Evolutionary conservation across 2,329 filamentous ascomycete species (phyloP), one percentile per base, ranked within the genome.

Genomic region (Drechslera avenae): DNA sequence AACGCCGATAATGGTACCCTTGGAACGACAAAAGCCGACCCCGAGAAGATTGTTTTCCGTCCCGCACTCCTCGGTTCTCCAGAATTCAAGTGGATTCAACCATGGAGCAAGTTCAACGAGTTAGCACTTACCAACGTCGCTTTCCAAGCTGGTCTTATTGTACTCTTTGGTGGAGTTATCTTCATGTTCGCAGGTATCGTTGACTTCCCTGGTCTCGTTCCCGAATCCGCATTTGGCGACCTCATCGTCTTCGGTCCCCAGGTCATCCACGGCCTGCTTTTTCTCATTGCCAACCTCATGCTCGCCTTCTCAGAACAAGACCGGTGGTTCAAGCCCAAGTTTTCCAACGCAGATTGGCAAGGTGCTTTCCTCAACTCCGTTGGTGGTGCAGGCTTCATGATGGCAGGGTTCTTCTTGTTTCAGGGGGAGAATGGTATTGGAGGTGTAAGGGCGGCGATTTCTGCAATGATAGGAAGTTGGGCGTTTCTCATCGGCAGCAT

Each of bases 171-270:
- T 7, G 66, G 66, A 14, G 46, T 71, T 2, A 60, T 69, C 33
- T 67, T 71, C 45, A 66, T 67, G 59, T 58, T 68, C 33, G 63
- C 63, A 2, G 67, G 63, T 3, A 57, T 69, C n/a, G 59, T 63
- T 13, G 64, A 63, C 26, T 66, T 63, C 13, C 66, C 65, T 2
- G 63, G 59, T n/a, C 12, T 69, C 1, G 52, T 69, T 0, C n/a
- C 54, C 0, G 57, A 64, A 19, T 40, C 60, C 9, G 46, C 50
- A 0, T 31, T 56, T 3, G 64, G 61, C 9, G 43, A 34, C 0
- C 36, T 51, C 4, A 42, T 69, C 3, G 65, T 68, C 0, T 67
- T 68, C 19, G 60, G 62, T 0, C 65, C 65, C 0, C 67, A 69
- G 36, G 52, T 67, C 3, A 32, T 66, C 5, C 62, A 67, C 40